A percentile compares a stretch with the other conserved stretches of the same genome.
Conservation (phyloP, 805 yeast genomes). For the Yarrowia keelungensis region DNA sequence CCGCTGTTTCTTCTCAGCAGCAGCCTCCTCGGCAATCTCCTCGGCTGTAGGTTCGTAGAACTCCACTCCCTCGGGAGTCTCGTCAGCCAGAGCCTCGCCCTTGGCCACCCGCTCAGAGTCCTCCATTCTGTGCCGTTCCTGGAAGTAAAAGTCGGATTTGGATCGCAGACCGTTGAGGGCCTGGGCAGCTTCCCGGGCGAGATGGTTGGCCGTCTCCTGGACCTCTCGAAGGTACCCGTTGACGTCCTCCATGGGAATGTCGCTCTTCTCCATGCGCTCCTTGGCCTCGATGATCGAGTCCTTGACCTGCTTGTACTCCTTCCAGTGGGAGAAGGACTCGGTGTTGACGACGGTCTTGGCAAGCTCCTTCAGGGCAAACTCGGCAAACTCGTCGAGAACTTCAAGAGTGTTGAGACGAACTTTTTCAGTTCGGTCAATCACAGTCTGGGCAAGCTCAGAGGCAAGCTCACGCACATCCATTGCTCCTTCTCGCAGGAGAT, state of each 20-base stretch:
- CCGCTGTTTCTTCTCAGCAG: conserved; percentile 35
- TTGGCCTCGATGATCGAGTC: conserved; percentile 53
- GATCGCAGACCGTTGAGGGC: conserved; percentile 46
- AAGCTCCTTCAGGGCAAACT: conserved; percentile 55
- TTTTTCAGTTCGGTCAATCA: conserved; percentile 43
- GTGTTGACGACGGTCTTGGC: conserved; percentile 44
- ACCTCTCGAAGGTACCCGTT: conserved; percentile 53
- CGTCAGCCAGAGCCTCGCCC: conserved; percentile 45
- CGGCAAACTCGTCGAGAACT: conserved; percentile 58
- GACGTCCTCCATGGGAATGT: conserved; percentile 52
- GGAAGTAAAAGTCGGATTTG: conserved; percentile 44
- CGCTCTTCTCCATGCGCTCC: conserved; percentile 53
- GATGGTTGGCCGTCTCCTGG: conserved; percentile 55
- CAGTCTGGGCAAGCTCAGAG: conserved; percentile 42
- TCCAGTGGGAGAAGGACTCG: conserved; percentile 49
- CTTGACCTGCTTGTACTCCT: conserved; percentile 54
- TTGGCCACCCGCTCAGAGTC: conserved; percentile 41
- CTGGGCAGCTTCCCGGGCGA: conserved; percentile 56
- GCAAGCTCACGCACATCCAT: conserved; percentile 44
- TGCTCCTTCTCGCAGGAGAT: conserved; percentile 43
- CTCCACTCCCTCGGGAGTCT: conserved; percentile 44
- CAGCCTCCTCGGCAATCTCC: conserved; percentile 38
- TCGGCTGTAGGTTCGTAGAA: conserved; percentile 45
- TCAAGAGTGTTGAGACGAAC: conserved; percentile 52
- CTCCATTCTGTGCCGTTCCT: conserved; percentile 41